Conservation (phyloP, 192 early-diverging fungal genomes). For the Backusella liffmaniae region DNA sequence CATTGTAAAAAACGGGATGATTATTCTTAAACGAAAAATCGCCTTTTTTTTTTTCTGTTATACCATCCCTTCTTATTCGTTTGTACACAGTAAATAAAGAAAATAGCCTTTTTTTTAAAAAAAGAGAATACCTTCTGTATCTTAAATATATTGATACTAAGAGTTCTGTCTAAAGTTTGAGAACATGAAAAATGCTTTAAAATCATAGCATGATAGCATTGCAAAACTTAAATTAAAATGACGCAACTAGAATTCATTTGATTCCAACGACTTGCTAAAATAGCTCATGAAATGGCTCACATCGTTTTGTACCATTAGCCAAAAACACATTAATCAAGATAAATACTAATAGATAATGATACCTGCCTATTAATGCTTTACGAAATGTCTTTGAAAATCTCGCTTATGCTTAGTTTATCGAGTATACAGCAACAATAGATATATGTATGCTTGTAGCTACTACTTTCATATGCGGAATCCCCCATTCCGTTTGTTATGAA, state of each 20-base stretch:
- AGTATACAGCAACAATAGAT: no score
- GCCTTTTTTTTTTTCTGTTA: conserved; percentile 6
- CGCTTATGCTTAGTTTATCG: no score
- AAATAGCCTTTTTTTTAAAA: background rate
- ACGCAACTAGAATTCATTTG: background rate
- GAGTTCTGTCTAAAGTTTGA: conserved; percentile 49
- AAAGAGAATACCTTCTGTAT: background rate
- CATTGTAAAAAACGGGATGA: background rate
- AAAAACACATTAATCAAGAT: no score
- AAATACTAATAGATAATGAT: no score
- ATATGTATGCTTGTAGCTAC: no score
- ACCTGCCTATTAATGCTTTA: no score
- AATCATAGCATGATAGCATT: background rate
- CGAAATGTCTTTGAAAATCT: no score
- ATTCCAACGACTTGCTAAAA: no score
- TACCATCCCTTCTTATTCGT: background rate
- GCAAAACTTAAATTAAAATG: background rate
- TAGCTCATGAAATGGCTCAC: no score
- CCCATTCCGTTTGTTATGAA: background rate
- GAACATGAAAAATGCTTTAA: conserved; percentile 60
- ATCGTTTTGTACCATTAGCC: no score
- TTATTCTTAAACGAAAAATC: background rate
- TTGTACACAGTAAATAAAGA: conserved; percentile 3
- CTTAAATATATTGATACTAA: no score
- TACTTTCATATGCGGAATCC: background rate